phyloP scores from a whole-genome alignment of 2,329 filamentous ascomycete genomes.

The Penicillium verrucosum region DNA sequence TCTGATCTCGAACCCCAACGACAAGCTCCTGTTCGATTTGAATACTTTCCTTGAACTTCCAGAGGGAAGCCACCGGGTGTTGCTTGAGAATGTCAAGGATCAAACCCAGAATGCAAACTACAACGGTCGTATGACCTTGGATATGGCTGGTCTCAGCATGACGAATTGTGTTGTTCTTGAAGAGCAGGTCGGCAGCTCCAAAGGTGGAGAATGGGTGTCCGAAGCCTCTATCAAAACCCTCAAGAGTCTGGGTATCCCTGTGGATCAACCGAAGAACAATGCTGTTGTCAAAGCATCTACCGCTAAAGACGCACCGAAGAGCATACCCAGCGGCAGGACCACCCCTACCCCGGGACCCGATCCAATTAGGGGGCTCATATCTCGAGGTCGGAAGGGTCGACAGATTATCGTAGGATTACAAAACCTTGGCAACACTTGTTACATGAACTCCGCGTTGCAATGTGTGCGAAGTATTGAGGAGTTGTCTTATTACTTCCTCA shows the following conservation, averaged over 20 bases:
- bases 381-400: constrained; percentile 64
- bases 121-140: constrained; percentile 69
- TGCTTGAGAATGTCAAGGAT: constrained; percentile 62
- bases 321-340: constrained; percentile 58
- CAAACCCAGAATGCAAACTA: constrained; percentile 70
- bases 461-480: constrained; percentile 93
- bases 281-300: constrained; percentile 23
- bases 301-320: constrained; percentile 35
- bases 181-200: constrained; percentile 60
- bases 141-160: constrained; percentile 64
- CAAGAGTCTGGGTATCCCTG: constrained; percentile 51
- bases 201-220: constrained; percentile 56
- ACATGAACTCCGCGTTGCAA: constrained; percentile 97
- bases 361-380: background rate
- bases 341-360: constrained; percentile 68
- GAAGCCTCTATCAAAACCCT: constrained; percentile 45
- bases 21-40: constrained; percentile 59
- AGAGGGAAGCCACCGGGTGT: constrained; percentile 62
- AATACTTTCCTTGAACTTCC: constrained; percentile 62
- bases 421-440: constrained; percentile 96
- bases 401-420: constrained; percentile 73
- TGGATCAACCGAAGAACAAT: constrained; percentile 34
- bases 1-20: constrained; percentile 42
- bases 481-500: constrained; percentile 84
- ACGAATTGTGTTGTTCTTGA: constrained; percentile 81